These are phyloP conservation scores for Mycena metata DNA, from an alignment of 768 basidiomycete genomes.

Conservation along the genomic window DNA sequence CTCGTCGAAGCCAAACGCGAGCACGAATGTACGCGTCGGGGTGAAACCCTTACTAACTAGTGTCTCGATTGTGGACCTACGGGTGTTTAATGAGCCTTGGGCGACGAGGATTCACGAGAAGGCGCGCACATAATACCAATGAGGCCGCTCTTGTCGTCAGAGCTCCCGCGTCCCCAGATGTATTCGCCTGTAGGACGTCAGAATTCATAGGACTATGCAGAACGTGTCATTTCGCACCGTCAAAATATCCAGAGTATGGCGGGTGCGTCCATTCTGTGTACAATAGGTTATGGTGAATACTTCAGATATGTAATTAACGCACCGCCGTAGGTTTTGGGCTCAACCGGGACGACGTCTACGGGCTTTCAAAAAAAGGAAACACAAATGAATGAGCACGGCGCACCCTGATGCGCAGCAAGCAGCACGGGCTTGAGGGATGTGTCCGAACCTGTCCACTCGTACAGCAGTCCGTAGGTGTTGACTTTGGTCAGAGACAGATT, in stretches of 20 bases:
- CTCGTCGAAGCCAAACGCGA: constrained; percentile 84
- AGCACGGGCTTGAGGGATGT: constrained; percentile 75
- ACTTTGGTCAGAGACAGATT: constrained; percentile 74
- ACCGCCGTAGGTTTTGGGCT: constrained; percentile 57
- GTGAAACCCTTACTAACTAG: constrained; percentile 73
- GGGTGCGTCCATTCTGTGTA: constrained; percentile 63
- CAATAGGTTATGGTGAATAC: not conserved
- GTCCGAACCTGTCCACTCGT: constrained; percentile 78
- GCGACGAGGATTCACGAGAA: not conserved
- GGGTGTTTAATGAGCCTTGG: not conserved
- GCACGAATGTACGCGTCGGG: constrained; percentile 73
- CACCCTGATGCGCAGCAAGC: constrained; percentile 77
- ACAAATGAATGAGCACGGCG: not conserved
- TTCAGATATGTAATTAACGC: not conserved
- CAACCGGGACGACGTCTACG: constrained; percentile 74
- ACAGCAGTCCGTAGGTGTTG: constrained; percentile 83
- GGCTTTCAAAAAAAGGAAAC: constrained; percentile 7
- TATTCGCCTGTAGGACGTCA: constrained; percentile 51
- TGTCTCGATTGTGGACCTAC: constrained; percentile 70
- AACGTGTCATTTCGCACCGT: constrained; percentile 50
- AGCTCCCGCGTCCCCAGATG: constrained; percentile 83
- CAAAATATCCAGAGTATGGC: constrained; percentile 71
- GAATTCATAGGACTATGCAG: not conserved
- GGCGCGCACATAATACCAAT: constrained; percentile 69
- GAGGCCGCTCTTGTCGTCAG: constrained; percentile 83